Evolutionary conservation across 441 rosid species (phyloP).

Genomic region (Omphalea diandra): DNA sequence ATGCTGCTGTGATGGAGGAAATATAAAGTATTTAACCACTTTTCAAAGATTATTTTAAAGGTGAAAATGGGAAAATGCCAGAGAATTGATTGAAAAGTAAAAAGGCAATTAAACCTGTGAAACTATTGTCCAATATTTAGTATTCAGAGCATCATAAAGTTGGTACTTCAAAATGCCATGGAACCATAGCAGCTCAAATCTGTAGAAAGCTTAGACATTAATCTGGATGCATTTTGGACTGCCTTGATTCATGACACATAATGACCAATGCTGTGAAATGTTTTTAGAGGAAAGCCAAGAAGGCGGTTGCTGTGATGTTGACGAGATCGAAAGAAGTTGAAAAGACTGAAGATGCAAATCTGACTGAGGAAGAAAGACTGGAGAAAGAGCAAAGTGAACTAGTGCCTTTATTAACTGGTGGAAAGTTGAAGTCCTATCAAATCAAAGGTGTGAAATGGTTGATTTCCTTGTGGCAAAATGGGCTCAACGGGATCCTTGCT

Average conservation of each 20-base stretch:
- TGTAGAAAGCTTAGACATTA: background rate
- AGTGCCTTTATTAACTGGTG: constrained; percentile 88
- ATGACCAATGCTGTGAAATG: constrained; percentile 10
- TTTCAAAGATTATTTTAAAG: background rate
- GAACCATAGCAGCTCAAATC: background rate
- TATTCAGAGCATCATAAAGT: background rate
- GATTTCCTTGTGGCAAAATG: constrained; percentile 95
- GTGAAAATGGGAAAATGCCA: background rate
- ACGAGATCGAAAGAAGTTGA: constrained; percentile 65
- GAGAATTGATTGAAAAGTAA: background rate
- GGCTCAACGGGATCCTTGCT: constrained; percentile 95
- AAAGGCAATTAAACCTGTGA: background rate
- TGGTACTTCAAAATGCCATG: background rate
- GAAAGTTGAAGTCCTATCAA: constrained; percentile 85
- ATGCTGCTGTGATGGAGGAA: background rate
- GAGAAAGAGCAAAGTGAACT: constrained; percentile 84
- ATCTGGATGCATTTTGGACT: background rate
- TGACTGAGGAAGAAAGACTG: constrained; percentile 74
- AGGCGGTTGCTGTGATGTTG: constrained; percentile 96
- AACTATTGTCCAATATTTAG: background rate
- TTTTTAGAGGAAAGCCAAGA: constrained; percentile 70
- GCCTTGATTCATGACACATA: background rate
- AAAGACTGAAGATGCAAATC: constrained; percentile 40
- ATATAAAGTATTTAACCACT: background rate
- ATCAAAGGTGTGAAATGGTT: constrained; percentile 97